Evolutionary conservation across 1,139 yeast genomes (phyloP), one percentile per base, ranked within the genome.

Genomic region (Hansenula lynferdii): DNA sequence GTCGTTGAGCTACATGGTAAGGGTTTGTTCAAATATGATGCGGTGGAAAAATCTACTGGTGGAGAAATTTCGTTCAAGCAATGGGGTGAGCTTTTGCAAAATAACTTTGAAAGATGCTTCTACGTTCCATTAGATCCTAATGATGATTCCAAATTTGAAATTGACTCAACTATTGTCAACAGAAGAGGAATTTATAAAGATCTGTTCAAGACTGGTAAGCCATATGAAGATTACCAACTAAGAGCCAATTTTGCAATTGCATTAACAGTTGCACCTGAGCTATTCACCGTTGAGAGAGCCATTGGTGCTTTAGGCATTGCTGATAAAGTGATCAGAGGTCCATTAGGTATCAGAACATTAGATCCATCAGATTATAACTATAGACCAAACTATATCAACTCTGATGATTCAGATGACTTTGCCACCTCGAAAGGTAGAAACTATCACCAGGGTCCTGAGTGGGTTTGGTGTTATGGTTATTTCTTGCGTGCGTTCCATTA

Each of bases 401-500:
- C 90, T 36, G 82, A 76, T 35, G 97, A 92, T 54, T 78, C 76
- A 38, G 77, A 73, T 8, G 96, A 92, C 59, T 92, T 89, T 69
- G 89, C 95, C 1, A 89, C 97, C 0, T 72, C 97, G 6, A 89
- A 89, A 62, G 98, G 98, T 16, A 75, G 97, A 54, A 92, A 92
- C 62, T 92, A 92, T 60, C 98, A 92, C 61, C 97, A 92, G 63
- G 98, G 98, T 2, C 98, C 98, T 2, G 98, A 92, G 59, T 92
- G 98, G 98, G 82, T 85, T 18, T 92, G 97, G 97, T 77, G 81
- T 44, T 71, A 73, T 28, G 98, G 98, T 2, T 89, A 78, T 62
- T 90, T 86, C 58, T 64, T 92, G 49, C 73, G 97, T 45, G 96
- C 97, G 0, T 80, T 70, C 56, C 64, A 72, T 34, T 59, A 64